Conservation (phyloP, 2,329 filamentous ascomycete species). For the Emericellopsis atlantica region DNA sequence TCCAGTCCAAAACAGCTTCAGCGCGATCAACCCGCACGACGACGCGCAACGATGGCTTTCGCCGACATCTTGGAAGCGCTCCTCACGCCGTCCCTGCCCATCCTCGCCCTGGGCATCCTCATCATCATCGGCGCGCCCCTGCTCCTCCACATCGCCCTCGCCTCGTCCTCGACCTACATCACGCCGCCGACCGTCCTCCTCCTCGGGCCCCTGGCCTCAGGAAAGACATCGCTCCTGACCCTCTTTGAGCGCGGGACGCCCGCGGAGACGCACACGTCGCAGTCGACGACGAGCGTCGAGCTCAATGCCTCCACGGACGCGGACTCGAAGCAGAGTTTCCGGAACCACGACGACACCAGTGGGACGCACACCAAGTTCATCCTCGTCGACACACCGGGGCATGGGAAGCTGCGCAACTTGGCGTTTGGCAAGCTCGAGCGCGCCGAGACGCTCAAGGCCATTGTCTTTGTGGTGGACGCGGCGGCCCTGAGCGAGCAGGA, state of each 20-base stretch:
- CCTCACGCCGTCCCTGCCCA: constrained; percentile 45
- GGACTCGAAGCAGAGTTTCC: constrained; percentile 28
- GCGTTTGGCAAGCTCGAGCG: constrained; percentile 40
- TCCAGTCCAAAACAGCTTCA: too few relatives aligned
- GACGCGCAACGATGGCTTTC: constrained; percentile 22
- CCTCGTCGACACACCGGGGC: constrained; percentile 82
- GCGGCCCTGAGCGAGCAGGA: constrained; percentile 49
- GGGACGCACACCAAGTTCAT: constrained; percentile 56
- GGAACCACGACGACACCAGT: constrained; percentile 41
- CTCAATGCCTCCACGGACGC: constrained; percentile 38
- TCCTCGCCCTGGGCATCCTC: constrained; percentile 56
- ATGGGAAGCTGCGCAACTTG: constrained; percentile 77
- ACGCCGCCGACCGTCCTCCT: constrained; percentile 67
- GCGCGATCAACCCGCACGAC: too few relatives aligned
- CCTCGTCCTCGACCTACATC: constrained; percentile 51
- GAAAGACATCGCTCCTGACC: constrained; percentile 83
- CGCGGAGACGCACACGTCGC: constrained; percentile 42
- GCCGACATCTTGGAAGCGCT: constrained; percentile 34
- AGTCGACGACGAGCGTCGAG: constrained; percentile 36
- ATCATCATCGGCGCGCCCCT: constrained; percentile 64
- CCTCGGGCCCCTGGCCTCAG: constrained; percentile 66
- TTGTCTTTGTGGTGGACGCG: constrained; percentile 86
- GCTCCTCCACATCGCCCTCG: constrained; percentile 64
- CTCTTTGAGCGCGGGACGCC: constrained; percentile 48
- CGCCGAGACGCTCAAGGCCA: constrained; percentile 45